phyloP scores from a whole-genome alignment of 2,329 filamentous ascomycete genomes.

The Fusarium nodosum region DNA sequence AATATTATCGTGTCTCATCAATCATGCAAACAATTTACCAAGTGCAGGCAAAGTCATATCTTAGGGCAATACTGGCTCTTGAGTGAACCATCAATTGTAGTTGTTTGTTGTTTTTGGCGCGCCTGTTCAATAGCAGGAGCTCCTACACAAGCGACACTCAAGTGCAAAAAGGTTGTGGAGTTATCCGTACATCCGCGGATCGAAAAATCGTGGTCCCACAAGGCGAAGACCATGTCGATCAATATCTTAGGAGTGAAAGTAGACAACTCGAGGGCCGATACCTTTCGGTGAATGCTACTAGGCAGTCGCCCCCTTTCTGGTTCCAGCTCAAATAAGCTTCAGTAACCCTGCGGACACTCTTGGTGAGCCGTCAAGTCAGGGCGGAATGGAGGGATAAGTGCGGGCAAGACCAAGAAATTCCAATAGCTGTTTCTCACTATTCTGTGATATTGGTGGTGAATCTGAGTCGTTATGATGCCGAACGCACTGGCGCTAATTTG shows the following conservation, averaged over 20 bases:
- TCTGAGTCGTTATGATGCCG: conserved; percentile 18
- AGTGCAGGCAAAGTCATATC: background rate
- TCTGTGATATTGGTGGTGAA: conserved; percentile 30
- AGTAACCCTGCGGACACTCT: conserved; percentile 4
- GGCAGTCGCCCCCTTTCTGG: background rate
- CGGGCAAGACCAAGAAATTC: conserved; percentile 5
- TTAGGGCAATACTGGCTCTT: background rate
- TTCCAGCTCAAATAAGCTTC: background rate
- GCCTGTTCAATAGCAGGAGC: conserved; percentile 10
- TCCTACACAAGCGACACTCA: conserved; percentile 11
- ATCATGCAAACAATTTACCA: conserved; percentile 20
- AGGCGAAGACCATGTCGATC: conserved; percentile 18
- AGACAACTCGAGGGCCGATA: conserved; percentile 3
- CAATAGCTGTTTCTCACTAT: conserved; percentile 9
- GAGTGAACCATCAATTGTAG: background rate
- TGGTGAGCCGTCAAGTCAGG: conserved; percentile 12
- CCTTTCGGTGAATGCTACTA: background rate
- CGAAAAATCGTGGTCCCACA: conserved; percentile 1
- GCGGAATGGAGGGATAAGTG: conserved; percentile 4
- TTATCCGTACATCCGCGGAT: conserved; percentile 1
- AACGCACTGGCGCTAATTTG: conserved; percentile 38
- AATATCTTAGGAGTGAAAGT: conserved; percentile 6
- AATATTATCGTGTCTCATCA: conserved; percentile 29
- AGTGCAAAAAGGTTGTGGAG: background rate
- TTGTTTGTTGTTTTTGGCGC: conserved; percentile 7